Conservation (phyloP, 192 early-diverging fungal genomes). For the Podochytrium sp. region DNA sequence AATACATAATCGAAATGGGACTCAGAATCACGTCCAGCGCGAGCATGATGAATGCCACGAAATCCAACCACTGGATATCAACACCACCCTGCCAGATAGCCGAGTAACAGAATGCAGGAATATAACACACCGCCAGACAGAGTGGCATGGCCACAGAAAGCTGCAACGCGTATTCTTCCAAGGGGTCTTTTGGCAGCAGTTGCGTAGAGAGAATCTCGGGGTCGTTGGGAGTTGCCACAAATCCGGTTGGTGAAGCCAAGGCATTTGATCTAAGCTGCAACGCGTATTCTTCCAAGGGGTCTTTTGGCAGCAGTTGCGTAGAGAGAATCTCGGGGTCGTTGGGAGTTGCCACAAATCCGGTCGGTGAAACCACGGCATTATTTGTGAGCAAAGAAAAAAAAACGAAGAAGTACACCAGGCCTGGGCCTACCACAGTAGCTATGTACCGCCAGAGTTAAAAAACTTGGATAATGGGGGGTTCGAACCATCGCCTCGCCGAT, state of each 20-base stretch:
- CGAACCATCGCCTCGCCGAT: too few relatives aligned
- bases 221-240: neutral
- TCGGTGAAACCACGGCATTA: too few relatives aligned
- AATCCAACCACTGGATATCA: neutral
- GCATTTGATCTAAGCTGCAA: too few relatives aligned
- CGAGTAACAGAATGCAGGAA: neutral
- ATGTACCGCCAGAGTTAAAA: too few relatives aligned
- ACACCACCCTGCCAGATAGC: neutral
- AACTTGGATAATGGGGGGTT: too few relatives aligned
- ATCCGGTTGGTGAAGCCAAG: too few relatives aligned
- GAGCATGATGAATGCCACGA: neutral
- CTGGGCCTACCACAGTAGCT: too few relatives aligned
- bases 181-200: neutral
- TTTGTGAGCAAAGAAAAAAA: too few relatives aligned
- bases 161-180: slow-evolving; percentile 4
- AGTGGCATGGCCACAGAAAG: neutral
- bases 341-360: too few relatives aligned
- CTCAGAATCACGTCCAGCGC: neutral
- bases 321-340: neutral
- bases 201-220: neutral
- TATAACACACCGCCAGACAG: neutral
- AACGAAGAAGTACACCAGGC: too few relatives aligned
- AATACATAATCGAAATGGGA: neutral
- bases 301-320: neutral
- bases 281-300: slow-evolving; percentile 7